These are phyloP conservation scores for Myriosclerotinia duriaeana DNA, from an alignment of 2,329 filamentous ascomycete species.

Conservation along the genomic window DNA sequence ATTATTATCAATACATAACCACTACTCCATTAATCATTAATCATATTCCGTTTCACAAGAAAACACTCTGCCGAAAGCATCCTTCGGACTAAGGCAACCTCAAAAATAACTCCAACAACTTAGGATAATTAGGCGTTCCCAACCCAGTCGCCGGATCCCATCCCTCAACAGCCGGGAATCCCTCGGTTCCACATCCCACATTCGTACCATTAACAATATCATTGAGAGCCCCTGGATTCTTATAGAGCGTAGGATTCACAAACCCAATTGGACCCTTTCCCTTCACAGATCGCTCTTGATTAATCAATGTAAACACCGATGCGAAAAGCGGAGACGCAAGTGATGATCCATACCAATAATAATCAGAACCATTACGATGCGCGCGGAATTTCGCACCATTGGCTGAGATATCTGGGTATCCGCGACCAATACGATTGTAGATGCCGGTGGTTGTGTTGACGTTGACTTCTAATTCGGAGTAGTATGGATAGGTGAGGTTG, in stretches of 20 bases:
- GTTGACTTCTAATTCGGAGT: conserved; percentile 38
- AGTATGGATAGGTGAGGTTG: conserved; percentile 32
- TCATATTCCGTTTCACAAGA: not conserved
- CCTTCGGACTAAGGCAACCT: conserved; percentile 29
- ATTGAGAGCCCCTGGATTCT: conserved; percentile 37
- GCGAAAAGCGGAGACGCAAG: conserved; percentile 32
- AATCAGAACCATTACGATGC: conserved; percentile 20
- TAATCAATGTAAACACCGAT: conserved; percentile 31
- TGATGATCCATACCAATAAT: conserved; percentile 30
- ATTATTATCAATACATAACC: too few species aligned
- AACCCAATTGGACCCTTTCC: conserved; percentile 22
- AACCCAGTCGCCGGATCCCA: conserved; percentile 37
- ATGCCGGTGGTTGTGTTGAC: conserved; percentile 48
- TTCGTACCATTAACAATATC: conserved; percentile 41
- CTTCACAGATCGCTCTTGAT: conserved; percentile 10
- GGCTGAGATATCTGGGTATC: conserved; percentile 54
- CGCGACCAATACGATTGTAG: conserved; percentile 51
- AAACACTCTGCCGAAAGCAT: not conserved
- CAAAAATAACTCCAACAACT: conserved; percentile 35
- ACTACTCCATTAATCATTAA: not conserved
- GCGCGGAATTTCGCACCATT: conserved; percentile 47
- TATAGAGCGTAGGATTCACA: conserved; percentile 23
- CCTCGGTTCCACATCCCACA: conserved; percentile 39
- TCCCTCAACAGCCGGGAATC: conserved; percentile 41
- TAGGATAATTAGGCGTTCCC: conserved; percentile 36